These are phyloP conservation scores for Pythium myriotylum DNA, from an alignment of 352 stramenopile species.

Conservation along the genomic window DNA sequence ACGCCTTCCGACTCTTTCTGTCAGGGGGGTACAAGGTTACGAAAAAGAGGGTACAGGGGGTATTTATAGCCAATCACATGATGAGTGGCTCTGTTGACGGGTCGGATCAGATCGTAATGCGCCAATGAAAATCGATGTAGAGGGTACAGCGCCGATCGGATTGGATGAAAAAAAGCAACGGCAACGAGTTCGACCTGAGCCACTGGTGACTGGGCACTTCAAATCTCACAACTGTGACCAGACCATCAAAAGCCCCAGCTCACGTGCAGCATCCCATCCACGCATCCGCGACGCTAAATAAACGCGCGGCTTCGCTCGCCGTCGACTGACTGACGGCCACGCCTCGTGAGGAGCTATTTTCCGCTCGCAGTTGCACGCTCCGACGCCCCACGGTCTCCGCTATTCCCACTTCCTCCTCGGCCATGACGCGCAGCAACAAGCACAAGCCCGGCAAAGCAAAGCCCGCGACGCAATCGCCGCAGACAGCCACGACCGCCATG, in stretches of 20 bases:
- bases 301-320: conserved; percentile 1
- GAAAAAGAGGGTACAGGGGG: background rate
- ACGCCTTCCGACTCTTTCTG: conserved; percentile 6
- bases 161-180: conserved; percentile 9
- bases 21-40: background rate
- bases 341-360: too few relatives aligned
- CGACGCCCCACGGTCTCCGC: background rate
- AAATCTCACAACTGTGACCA: conserved; percentile 29
- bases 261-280: conserved; percentile 2
- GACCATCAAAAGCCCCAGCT: conserved; percentile 7
- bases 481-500: background rate
- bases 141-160: too few relatives aligned
- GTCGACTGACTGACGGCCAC: too few relatives aligned
- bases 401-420: conserved; percentile 11
- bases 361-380: background rate
- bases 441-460: conserved; percentile 16
- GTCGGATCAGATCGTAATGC: too few relatives aligned
- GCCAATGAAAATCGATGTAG: too few relatives aligned
- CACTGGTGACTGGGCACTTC: conserved; percentile 20
- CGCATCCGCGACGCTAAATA: conserved; percentile 26
- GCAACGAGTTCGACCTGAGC: background rate
- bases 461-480: background rate
- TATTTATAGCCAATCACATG: conserved; percentile 23
- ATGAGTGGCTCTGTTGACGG: too few relatives aligned
- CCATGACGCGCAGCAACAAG: conserved; percentile 26